Conservation (phyloP, 495 filamentous ascomycete species). For the Aspergillus haitiensis region DNA sequence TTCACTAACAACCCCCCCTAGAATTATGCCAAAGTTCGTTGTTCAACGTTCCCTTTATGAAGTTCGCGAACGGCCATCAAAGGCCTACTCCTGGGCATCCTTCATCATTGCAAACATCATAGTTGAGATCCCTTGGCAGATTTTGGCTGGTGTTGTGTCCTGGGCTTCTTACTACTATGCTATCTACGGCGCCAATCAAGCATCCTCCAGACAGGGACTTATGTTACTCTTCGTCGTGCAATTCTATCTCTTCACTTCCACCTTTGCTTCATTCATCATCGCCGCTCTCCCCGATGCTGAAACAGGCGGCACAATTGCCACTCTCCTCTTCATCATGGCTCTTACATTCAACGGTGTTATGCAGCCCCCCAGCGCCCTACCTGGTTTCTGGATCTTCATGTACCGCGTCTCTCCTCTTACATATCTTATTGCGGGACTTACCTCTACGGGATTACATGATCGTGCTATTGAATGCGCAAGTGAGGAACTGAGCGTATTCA, state of each 20-base stretch:
- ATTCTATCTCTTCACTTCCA: conserved; percentile 70
- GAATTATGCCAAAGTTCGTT: conserved; percentile 70
- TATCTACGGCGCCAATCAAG: conserved; percentile 42
- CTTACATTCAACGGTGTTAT: conserved; percentile 64
- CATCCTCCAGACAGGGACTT: conserved; percentile 43
- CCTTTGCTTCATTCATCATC: conserved; percentile 61
- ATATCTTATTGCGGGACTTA: conserved; percentile 57
- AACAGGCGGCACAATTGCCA: conserved; percentile 57
- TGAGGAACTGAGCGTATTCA: conserved; percentile 53
- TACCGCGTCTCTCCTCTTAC: conserved; percentile 56
- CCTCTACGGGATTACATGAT: conserved; percentile 47
- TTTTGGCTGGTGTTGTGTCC: conserved; percentile 58
- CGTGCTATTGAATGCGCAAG: conserved; percentile 44
- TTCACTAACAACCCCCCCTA: conserved; percentile 44
- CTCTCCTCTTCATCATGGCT: conserved; percentile 59
- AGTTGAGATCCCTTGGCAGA: conserved; percentile 72
- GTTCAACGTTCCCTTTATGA: conserved; percentile 65
- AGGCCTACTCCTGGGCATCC: conserved; percentile 70
- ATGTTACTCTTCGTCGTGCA: conserved; percentile 57
- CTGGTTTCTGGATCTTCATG: conserved; percentile 62
- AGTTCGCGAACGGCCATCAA: conserved; percentile 66
- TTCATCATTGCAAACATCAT: conserved; percentile 69
- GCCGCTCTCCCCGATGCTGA: conserved; percentile 53
- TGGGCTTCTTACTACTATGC: conserved; percentile 66
- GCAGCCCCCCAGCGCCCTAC: conserved; percentile 50